Base-by-base conservation (phyloP, 176 grass and related monocot species). In the Coix lacrymajobi region DNA sequence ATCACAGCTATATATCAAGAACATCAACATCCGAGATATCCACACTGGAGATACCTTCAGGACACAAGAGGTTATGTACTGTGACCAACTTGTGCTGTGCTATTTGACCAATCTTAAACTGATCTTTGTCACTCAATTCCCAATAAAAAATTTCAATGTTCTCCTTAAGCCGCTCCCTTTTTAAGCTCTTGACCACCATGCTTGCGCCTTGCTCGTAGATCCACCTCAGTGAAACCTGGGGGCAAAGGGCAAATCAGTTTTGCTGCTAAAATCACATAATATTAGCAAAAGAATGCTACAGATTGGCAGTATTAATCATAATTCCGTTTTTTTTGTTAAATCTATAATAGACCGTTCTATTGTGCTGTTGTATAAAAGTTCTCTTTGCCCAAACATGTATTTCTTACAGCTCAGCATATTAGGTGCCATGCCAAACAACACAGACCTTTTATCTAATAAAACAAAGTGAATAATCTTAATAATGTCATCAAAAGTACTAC, bases 161-260 rank as follows among this genome's bases (percentile, higher is more conserved):
- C 68, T 97, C 76, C 37, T 68, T 71, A n/a, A 91, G 81, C 62
- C 88, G 81, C 62, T 89, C 84, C 56, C 64, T 81, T 4, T 83
- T 91, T 31, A 85, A 83, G 67, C 91, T 93, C 54, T 93, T 93
- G 30, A 68, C 84, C 30, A 89, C 86, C 38, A 91, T 75, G 86
- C 88, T 82, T 7, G 52, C 84, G 0, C 91, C 88, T 93, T 96
- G 91, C 77, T 96, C 76, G 15, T 87, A 73, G 40, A 91, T 63
- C 94, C 91, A 93, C 34, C 91, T 87, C 49, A 93, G 62, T 38
- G 91, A 89, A 58, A 96, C 84, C 93, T 93, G 62, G 48, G 48
- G 61, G 32, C 43, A 66, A 79, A 58, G 1, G 15, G 22, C 0
- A 57, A 48, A 8, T 84, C 60, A 79, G 25, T 67, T n/a, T 1